Evolutionary conservation across 768 basidiomycete genomes (phyloP), one percentile per base, ranked within the genome.

Genomic region (Zangia roseola): DNA sequence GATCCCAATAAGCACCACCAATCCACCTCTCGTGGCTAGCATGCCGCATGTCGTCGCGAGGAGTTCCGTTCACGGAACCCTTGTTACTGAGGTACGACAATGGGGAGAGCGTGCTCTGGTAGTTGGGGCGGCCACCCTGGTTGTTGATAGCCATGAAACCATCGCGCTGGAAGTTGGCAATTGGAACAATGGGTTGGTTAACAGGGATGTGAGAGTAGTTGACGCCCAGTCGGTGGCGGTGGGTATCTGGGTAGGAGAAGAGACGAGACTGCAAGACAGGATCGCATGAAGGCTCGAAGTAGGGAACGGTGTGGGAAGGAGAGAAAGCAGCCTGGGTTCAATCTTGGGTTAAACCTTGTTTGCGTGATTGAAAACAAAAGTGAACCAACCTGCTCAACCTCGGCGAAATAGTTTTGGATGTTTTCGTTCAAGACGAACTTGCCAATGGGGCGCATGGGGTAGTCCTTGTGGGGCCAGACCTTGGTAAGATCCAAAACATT

Each of bases 201-300:
- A 94, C 86, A 1, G 94, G 93, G 10, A 97, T 74, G 61, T 95
- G 88, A 61, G 85, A 78, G 72, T 91, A 88, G 74, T 91, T 91
- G 45, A 63, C 57, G 31, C 89, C 89, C 26, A 91, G 84, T 64
- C 89, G 86, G 72, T 91, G 84, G 49, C 88, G 86, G 65, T 91
- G 88, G 31, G 89, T 90, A 63, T 91, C 89, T 4, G 87, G 86
- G 76, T 98, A 98, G 5, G 91, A 91, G 83, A 97, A 97, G 40
- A 97, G 80, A 46, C 94, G 90, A 19, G 89, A 88, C 66, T 97
- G 94, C 55, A 97, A 78, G 58, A 97, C 90, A 20, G 94, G 94
- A 70, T 98, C 94, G 19, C 85, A 81, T 5, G 89, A 86, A 34
- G 92, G 80, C 74, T 97, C 94, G 56, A 94, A 81, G 70, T 93